Base-by-base conservation (phyloP, 176 grass and related monocot genomes). In the Dactylis glomerata region DNA sequence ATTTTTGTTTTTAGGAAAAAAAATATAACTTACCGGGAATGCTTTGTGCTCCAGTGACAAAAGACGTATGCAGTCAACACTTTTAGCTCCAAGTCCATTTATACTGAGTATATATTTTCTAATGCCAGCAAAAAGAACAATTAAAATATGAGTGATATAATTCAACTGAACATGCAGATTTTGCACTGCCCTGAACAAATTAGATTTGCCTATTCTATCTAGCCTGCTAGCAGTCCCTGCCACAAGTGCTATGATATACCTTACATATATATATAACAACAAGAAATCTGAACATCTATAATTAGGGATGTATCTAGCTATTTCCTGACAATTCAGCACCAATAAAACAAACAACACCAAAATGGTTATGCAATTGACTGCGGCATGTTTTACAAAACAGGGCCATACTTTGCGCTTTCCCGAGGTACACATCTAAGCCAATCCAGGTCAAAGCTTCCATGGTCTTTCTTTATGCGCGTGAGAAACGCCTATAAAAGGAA, bases 31-130 rank as follows among this genome's bases (percentile, higher is more conserved):
- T 83, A 90, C 88, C 24, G 88, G 88, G 37, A 90, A 90, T 66
- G 84, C 88, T 90, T 82, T 90, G 79, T 90, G 84, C 51, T 69
- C n/a, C 65, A 90, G 59, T 36, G 88, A 83, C 45, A 90, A 65
- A 78, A 90, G 88, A 37, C 88, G 55, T 54, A 90, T 78, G 65
- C 88, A 90, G 44, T 90, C 88, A 82, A 64, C 88, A 86, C 88
- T 90, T 86, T 90, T 90, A 63, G 44, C 73, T 65, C 88, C 88
- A 73, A 90, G 57, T 45, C 88, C 88, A 59, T 78, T 56, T 82
- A 90, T 47, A 65, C 84, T 86, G 55, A 86, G 79, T 69, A 90
- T 73, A 76, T 78, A 86, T 22, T 83, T 86, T 83, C 88, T 90
- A 78, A 81, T 73, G 26, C 61, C 54, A 72, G 46, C n/a, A 85